phyloP scores from a whole-genome alignment of 371 early-diverging fungal species.

The Mucor sp. region DNA sequence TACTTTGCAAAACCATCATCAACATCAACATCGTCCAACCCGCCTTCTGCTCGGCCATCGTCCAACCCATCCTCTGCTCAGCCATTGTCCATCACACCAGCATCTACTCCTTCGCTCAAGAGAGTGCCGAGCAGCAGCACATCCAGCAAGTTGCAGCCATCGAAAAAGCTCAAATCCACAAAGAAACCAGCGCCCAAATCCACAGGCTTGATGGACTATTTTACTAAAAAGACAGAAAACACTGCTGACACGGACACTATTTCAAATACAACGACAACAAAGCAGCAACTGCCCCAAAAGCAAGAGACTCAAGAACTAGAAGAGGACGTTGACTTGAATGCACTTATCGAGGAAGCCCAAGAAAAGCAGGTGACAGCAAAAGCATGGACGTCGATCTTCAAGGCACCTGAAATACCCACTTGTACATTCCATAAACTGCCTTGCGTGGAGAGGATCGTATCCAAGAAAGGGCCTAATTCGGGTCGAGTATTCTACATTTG shows the following conservation, averaged over 20 bases:
- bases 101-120: not conserved
- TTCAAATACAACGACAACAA: not conserved
- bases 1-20: conserved; percentile 39
- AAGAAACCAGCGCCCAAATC: not conserved
- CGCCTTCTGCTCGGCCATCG: not conserved
- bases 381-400: conserved; percentile 64
- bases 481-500: conserved; percentile 76
- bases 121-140: not conserved
- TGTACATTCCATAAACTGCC: conserved; percentile 69
- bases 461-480: conserved; percentile 74
- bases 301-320: not conserved
- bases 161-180: not conserved
- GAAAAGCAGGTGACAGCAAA: not conserved
- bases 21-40: not conserved
- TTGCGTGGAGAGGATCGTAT: conserved; percentile 65
- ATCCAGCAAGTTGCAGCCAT: too few species aligned
- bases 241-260: not conserved
- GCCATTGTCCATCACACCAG: not conserved
- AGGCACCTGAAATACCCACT: conserved; percentile 49
- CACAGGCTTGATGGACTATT: not conserved
- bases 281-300: not conserved
- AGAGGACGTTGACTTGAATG: not conserved
- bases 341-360: not conserved
- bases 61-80: not conserved
- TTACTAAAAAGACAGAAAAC: not conserved